A percentile compares a stretch with the other conserved stretches of the same genome.
phyloP scores from a whole-genome alignment of 2,329 filamentous ascomycete genomes.

The Fusarium sororula region DNA sequence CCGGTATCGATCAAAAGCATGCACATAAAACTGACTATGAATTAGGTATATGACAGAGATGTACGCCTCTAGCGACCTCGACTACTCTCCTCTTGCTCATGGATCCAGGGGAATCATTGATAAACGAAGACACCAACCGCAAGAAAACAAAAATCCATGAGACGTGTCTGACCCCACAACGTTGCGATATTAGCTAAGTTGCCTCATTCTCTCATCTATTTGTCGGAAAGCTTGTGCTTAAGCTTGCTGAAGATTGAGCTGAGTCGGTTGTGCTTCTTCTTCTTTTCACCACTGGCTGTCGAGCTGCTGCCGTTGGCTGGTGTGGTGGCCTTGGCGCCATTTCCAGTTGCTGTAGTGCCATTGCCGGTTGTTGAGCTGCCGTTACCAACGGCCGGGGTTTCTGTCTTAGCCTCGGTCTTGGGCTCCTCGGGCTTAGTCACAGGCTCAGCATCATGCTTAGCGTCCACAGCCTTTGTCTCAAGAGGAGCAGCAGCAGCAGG shows the following conservation, averaged over 20 bases:
- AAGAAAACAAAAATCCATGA: constrained; percentile 41
- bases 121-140: constrained; percentile 50
- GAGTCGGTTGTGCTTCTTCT: constrained; percentile 74
- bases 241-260: constrained; percentile 70
- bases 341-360: constrained; percentile 24
- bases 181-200: constrained; percentile 40
- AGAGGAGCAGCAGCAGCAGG: constrained; percentile 12
- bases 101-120: constrained; percentile 53
- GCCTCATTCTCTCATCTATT: constrained; percentile 37
- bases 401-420: constrained; percentile 22
- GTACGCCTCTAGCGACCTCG: constrained; percentile 43
- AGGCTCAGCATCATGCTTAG: background rate
- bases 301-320: constrained; percentile 27
- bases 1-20: constrained; percentile 40
- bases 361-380: constrained; percentile 30
- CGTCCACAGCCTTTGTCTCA: constrained; percentile 23
- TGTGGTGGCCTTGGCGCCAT: constrained; percentile 34
- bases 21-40: constrained; percentile 44
- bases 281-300: constrained; percentile 59
- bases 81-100: constrained; percentile 46
- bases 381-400: constrained; percentile 33
- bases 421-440: constrained; percentile 4
- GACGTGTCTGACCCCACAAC: constrained; percentile 38
- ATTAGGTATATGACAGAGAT: constrained; percentile 50
- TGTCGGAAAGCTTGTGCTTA: constrained; percentile 56